Base-by-base conservation (phyloP, 2,329 filamentous ascomycete genomes). In the Didymella pinodella region DNA sequence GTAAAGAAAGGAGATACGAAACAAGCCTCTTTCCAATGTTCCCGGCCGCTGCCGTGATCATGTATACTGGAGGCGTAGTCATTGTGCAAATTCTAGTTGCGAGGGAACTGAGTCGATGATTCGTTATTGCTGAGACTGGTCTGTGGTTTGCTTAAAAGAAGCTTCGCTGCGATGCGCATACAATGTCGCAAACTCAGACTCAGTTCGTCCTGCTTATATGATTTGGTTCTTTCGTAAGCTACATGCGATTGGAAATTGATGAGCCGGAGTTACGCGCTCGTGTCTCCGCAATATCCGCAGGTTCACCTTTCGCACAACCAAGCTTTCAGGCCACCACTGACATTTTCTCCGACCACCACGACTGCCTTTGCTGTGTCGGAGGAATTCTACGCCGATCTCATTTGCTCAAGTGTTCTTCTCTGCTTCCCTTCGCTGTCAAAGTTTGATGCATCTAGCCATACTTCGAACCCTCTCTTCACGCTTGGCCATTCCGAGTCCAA, bases 401-500 rank as follows among this genome's bases (percentile, higher is more conserved):
- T 11, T 2, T 41, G 18, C 10, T 76, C 75, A 59, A 88, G 59
- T 26, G 67, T 80, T 64, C 65, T 80, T 54, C 70, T 80, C 73
- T 89, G 87, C 51, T 65, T 77, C 0, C 85, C 86, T 2, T 81
- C 66, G 7, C 71, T 72, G 65, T 87, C 83, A 65, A 89, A 88
- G 68, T 89, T 89, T 0, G 66, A 73, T 12, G 77, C 72, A 18
- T 75, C 74, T 47, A 90, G 62, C 88, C 88, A 90, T 18, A 48
- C 62, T 65, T 85, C 81, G 46, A 89, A 75, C 0, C 70, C 83
- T 0, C 65, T 60, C 63, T 80, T 83, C 1, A 81, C 70, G 0
- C 55, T 49, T 2, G 79, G 77, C 87, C 87, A 90, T 57, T 90
- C 88, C 0, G 81, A 80, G 48, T 86, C 82, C 1, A 85, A 66